These are phyloP conservation scores for Boletus mariae DNA, from an alignment of 1,284 basidiomycete species.

Conservation along the genomic window DNA sequence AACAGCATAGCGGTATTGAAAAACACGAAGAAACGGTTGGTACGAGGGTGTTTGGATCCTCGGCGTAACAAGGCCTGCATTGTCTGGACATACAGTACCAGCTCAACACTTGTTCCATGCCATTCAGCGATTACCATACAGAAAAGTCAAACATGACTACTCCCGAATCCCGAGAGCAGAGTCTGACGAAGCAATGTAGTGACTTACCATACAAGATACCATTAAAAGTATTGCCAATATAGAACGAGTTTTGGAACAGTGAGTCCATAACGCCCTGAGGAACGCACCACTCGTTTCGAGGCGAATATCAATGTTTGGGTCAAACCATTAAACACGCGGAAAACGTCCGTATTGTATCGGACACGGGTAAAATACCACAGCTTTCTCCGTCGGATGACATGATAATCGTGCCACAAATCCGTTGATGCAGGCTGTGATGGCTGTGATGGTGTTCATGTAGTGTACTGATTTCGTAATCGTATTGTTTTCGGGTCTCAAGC, in stretches of 20 bases:
- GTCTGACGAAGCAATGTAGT: neutral
- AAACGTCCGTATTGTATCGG: neutral
- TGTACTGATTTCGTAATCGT: neutral
- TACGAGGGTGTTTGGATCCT: neutral
- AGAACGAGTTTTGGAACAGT: constrained; percentile 12
- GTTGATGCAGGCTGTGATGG: neutral
- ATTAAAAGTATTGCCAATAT: constrained; percentile 10
- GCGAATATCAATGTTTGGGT: neutral
- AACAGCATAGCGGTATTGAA: constrained; percentile 10
- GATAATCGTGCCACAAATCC: neutral
- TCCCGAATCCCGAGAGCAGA: neutral
- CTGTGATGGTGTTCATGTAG: neutral
- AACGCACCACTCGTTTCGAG: neutral
- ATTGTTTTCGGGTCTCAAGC: neutral
- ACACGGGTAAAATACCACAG: neutral
- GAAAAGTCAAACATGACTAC: neutral
- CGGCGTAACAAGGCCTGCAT: neutral
- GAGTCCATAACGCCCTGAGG: neutral
- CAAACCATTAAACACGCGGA: neutral
- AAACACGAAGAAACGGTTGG: constrained; percentile 1
- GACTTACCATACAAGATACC: constrained; percentile 11
- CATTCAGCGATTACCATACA: neutral
- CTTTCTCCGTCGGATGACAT: neutral
- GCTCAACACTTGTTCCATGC: constrained; percentile 5
- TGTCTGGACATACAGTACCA: constrained; percentile 7